Conservation (phyloP, 306 rosid genomes). For the Luffa aegyptiaca region DNA sequence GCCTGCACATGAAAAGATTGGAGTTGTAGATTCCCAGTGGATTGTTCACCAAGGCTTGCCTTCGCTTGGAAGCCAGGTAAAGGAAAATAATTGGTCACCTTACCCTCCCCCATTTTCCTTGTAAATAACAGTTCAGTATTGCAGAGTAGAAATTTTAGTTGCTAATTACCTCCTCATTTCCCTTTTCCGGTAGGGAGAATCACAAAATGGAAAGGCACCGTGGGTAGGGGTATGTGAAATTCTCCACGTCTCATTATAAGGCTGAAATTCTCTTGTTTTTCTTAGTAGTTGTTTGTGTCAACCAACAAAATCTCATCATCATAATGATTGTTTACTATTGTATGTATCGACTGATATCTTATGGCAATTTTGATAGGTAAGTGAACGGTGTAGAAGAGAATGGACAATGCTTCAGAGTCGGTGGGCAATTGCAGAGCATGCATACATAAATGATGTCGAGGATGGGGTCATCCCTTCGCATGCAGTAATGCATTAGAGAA, state of each 20-base stretch:
- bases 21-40: slow-evolving; percentile 96
- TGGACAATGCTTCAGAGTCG: slow-evolving; percentile 86
- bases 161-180: not conserved
- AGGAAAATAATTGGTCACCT: not conserved
- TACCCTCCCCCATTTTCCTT: not conserved
- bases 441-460: slow-evolving; percentile 43
- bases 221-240: slow-evolving; percentile 69
- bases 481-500: not conserved
- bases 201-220: slow-evolving; percentile 52
- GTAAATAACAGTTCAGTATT: not conserved
- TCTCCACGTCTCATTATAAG: not conserved
- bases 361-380: slow-evolving; percentile 42
- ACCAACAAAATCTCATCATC: not conserved
- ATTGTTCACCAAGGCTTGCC: slow-evolving; percentile 85
- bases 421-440: slow-evolving; percentile 53
- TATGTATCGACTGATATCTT: not conserved
- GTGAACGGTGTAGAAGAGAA: slow-evolving; percentile 90
- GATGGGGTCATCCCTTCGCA: not conserved
- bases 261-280: not conserved
- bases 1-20: slow-evolving; percentile 98
- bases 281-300: not conserved
- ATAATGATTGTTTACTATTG: not conserved
- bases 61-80: slow-evolving; percentile 85
- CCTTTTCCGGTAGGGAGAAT: slow-evolving; percentile 52
- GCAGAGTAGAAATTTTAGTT: not conserved